Evolutionary conservation across 2,329 filamentous ascomycete genomes (phyloP).

Genomic region (Davidsoniella neocaledoniae): DNA sequence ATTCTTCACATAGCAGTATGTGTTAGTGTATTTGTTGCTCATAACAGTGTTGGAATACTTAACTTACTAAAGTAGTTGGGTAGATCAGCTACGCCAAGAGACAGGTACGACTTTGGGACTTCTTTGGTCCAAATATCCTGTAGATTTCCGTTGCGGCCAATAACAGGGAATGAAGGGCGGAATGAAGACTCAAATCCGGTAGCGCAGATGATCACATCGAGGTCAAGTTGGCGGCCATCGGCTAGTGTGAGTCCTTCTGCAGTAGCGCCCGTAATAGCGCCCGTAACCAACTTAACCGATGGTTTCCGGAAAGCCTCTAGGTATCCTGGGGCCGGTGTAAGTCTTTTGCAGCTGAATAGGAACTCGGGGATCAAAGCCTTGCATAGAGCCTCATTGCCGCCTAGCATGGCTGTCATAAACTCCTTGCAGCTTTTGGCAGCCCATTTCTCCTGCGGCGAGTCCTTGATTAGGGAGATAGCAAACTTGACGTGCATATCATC

Average conservation of each 20-base stretch:
- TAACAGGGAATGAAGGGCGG: constrained; percentile 32
- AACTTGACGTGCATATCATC: constrained; percentile 27
- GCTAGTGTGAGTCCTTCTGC: constrained; percentile 30
- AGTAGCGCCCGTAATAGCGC: constrained; percentile 28
- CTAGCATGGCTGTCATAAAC: constrained; percentile 31
- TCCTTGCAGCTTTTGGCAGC: constrained; percentile 25
- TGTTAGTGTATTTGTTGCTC: neutral
- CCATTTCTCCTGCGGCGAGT: constrained; percentile 25
- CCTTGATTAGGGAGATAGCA: constrained; percentile 26
- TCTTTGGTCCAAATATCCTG: constrained; percentile 29
- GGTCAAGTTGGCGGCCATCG: constrained; percentile 30
- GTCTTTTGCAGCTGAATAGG: constrained; percentile 29
- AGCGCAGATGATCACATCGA: constrained; percentile 41
- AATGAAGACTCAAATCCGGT: constrained; percentile 40
- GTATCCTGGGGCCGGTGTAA: constrained; percentile 35
- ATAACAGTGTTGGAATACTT: neutral
- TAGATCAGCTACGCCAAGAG: constrained; percentile 32
- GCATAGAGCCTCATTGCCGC: constrained; percentile 32
- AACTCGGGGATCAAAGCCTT: constrained; percentile 33
- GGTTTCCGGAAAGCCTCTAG: constrained; percentile 28
- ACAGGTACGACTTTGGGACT: constrained; percentile 34
- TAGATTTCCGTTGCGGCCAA: constrained; percentile 32
- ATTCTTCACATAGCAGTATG: constrained; percentile 20
- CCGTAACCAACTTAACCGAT: constrained; percentile 32
- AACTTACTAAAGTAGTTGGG: constrained; percentile 40